A percentile compares a stretch with the other conserved stretches of the same genome.
Conservation (phyloP, 73 alveolate species). For the Paramecium biaurelia region DNA sequence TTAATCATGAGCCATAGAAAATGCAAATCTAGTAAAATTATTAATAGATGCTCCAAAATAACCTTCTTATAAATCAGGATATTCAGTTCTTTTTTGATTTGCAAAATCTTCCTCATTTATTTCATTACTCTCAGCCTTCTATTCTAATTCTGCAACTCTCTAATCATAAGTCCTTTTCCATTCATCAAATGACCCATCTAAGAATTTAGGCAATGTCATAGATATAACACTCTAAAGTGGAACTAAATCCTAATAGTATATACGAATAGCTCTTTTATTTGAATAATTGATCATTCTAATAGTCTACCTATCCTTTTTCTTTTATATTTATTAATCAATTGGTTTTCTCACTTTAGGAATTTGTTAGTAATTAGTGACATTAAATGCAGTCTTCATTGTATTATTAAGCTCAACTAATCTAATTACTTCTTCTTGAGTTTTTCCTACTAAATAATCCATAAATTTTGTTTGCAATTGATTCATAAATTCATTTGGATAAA, state of each 20-base stretch:
- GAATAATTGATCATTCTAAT: slow-evolving; percentile 44
- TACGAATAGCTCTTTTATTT: slow-evolving; percentile 32
- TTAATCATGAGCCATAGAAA: slow-evolving; percentile 65
- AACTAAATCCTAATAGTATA: neutral
- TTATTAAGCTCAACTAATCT: slow-evolving; percentile 46
- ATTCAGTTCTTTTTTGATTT: slow-evolving; percentile 3
- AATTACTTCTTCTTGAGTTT: slow-evolving; percentile 65
- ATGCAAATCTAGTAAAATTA: slow-evolving; percentile 60
- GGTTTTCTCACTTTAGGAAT: slow-evolving; percentile 17
- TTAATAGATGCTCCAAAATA: slow-evolving; percentile 51
- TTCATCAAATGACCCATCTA: slow-evolving; percentile 57
- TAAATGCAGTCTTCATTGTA: slow-evolving; percentile 3
- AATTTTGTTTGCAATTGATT: slow-evolving; percentile 72
- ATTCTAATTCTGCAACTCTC: slow-evolving; percentile 32
- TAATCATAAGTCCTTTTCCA: slow-evolving; percentile 48
- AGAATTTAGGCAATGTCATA: slow-evolving; percentile 1
- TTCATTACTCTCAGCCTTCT: slow-evolving; percentile 46
- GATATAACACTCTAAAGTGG: neutral
- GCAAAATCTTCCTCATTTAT: slow-evolving; percentile 52
- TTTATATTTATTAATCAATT: slow-evolving; percentile 10
- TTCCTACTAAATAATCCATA: slow-evolving; percentile 74
- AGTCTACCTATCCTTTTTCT: slow-evolving; percentile 50
- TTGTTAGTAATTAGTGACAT: neutral
- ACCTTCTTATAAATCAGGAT: slow-evolving; percentile 59
- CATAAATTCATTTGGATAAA: slow-evolving; percentile 72